Percentiles rank a stretch among this genome's conserved stretches.
Conservation (phyloP, 768 basidiomycete genomes). For the Hygrophorus pudorinus region DNA sequence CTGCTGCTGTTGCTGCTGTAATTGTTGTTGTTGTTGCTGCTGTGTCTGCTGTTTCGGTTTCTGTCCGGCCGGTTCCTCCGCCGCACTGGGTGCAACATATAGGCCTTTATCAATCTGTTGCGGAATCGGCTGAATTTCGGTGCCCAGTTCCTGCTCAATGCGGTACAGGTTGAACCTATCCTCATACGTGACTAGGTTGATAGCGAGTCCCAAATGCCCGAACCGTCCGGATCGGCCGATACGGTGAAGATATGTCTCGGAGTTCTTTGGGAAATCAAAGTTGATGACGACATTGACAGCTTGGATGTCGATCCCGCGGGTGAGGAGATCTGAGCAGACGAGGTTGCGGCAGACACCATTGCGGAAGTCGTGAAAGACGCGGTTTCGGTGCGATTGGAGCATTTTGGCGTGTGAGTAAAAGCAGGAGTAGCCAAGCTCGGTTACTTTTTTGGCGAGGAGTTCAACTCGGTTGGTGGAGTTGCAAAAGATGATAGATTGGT, state of each 20-base stretch:
- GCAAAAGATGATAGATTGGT: conserved; percentile 99
- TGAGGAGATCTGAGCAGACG: conserved; percentile 95
- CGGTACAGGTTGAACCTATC: conserved; percentile 96
- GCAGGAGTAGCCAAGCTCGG: conserved; percentile 98
- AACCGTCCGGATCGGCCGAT: conserved; percentile 98
- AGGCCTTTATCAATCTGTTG: conserved; percentile 82
- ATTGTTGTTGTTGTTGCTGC: conserved; percentile 29
- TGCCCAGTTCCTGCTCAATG: conserved; percentile 97
- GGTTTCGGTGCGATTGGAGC: conserved; percentile 97
- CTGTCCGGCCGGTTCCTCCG: conserved; percentile 31
- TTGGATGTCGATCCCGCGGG: conserved; percentile 98
- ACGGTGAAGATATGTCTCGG: conserved; percentile 96
- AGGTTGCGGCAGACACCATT: conserved; percentile 97
- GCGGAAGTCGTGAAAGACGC: conserved; percentile 99
- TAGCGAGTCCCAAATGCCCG: conserved; percentile 93
- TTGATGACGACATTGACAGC: conserved; percentile 99
- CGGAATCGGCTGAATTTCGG: conserved; percentile 95
- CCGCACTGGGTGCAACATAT: conserved; percentile 75
- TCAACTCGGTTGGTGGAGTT: conserved; percentile 99
- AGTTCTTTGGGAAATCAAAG: conserved; percentile 99
- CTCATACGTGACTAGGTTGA: conserved; percentile 97
- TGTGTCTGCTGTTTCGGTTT: conserved; percentile 20
- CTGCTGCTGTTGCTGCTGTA: conserved; percentile 25
- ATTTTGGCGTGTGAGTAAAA: conserved; percentile 99
- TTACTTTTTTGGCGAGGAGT: conserved; percentile 98